Conservation (phyloP, 352 stramenopile genomes). For the Globisporangium irregulare region DNA sequence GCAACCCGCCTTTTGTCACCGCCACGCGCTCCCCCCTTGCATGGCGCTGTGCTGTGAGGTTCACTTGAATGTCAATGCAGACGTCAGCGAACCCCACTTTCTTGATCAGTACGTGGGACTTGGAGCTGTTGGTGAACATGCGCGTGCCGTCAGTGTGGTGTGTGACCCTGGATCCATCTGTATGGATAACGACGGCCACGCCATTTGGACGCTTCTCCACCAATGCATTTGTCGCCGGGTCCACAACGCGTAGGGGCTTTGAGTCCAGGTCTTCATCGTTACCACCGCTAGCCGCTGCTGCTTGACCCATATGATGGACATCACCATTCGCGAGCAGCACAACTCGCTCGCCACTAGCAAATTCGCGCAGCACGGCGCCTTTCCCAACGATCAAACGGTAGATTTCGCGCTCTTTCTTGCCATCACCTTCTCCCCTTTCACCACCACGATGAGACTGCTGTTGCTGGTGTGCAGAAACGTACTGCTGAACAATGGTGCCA, state of each 20-base stretch:
- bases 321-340: conserved; percentile 56
- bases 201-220: conserved; percentile 47
- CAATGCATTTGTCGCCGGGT: conserved; percentile 68
- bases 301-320: conserved; percentile 14
- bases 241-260: conserved; percentile 34
- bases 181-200: conserved; percentile 62
- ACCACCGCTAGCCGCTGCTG: not conserved
- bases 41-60: conserved; percentile 53
- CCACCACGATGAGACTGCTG: not conserved
- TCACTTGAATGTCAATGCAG: conserved; percentile 68
- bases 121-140: conserved; percentile 46
- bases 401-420: conserved; percentile 15
- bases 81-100: conserved; percentile 58
- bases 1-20: conserved; percentile 69
- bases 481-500: conserved; percentile 50
- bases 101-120: conserved; percentile 52
- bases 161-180: conserved; percentile 47
- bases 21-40: conserved; percentile 53
- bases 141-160: conserved; percentile 69
- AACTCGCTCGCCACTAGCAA: conserved; percentile 30
- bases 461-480: conserved; percentile 1
- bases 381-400: conserved; percentile 59
- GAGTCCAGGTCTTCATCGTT: conserved; percentile 8
- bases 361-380: conserved; percentile 49
- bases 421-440: not conserved